Conservation (phyloP, 208 protist species). For the Leishmania arabica region DNA sequence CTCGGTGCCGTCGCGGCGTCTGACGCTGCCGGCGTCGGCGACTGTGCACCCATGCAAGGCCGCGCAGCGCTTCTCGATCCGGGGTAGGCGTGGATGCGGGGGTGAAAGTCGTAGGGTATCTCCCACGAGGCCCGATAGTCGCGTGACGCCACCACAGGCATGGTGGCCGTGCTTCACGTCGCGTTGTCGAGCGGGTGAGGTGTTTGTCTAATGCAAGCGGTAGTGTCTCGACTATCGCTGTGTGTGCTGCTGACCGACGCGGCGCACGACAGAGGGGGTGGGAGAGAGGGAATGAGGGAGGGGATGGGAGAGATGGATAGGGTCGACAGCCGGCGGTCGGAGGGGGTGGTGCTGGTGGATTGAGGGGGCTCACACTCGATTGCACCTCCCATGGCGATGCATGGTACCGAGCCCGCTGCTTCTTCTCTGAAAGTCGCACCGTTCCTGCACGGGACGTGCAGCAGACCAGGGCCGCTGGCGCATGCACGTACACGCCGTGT, state of each 20-base stretch:
- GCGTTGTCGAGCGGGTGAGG: not conserved
- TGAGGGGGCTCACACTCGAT: not conserved
- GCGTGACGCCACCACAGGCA: conserved; percentile 6
- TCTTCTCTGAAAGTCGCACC: not conserved
- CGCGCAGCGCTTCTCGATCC: conserved; percentile 26
- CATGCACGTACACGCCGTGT: too few species aligned
- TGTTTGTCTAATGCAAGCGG: not conserved
- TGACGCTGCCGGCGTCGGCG: not conserved
- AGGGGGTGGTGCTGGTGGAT: not conserved
- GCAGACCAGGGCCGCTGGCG: too few species aligned
- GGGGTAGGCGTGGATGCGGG: conserved; percentile 43
- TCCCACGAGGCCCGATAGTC: conserved; percentile 50
- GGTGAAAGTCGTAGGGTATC: conserved; percentile 49
- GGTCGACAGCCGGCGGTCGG: not conserved
- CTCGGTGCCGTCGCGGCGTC: not conserved
- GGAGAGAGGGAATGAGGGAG: not conserved
- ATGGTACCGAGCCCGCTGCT: not conserved
- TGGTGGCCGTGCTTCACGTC: not conserved
- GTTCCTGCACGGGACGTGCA: not conserved
- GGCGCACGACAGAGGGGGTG: not conserved
- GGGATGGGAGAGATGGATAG: not conserved
- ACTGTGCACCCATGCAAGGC: conserved; percentile 13
- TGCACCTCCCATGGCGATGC: not conserved
- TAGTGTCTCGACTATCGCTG: not conserved
- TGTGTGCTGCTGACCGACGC: not conserved